A percentile compares a stretch with the other conserved stretches of the same genome.
These are phyloP conservation scores for Solanum hybrid DNA, from an alignment of 305 asterid genomes.

Conservation along the genomic window DNA sequence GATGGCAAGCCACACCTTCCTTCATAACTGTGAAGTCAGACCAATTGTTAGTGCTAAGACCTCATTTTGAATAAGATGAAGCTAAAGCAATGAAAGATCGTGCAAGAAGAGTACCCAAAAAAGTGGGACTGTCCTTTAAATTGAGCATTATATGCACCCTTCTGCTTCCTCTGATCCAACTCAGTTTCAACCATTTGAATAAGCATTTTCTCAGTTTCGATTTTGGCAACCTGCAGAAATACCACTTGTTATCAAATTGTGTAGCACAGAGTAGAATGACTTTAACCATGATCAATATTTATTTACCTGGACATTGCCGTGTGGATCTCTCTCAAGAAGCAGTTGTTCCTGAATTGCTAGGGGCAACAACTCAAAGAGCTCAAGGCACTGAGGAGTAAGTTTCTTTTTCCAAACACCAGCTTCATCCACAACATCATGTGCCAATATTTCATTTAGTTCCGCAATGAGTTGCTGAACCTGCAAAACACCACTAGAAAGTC, in stretches of 20 bases:
- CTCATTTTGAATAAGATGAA: background rate
- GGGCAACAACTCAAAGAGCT: constrained; percentile 84
- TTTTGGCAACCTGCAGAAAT: constrained; percentile 70
- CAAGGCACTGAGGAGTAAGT: constrained; percentile 53
- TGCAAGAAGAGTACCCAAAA: constrained; percentile 50
- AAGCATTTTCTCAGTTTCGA: constrained; percentile 98
- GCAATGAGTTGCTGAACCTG: constrained; percentile 95
- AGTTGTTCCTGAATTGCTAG: constrained; percentile 83
- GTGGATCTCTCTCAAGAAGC: constrained; percentile 99
- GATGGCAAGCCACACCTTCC: constrained; percentile 98
- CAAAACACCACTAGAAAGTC: constrained; percentile 9
- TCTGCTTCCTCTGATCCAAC: constrained; percentile 67
- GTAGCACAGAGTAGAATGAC: background rate
- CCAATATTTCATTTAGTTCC: constrained; percentile 90
- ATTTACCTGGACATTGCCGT: constrained; percentile 90
- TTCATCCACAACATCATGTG: constrained; percentile 88
- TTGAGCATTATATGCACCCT: constrained; percentile 48
- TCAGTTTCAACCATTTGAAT: constrained; percentile 98
- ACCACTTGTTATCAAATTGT: background rate
- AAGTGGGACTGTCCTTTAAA: constrained; percentile 96
- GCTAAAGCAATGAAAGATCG: background rate
- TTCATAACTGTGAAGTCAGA: constrained; percentile 45
- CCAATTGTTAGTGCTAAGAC: constrained; percentile 4
- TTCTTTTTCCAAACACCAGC: constrained; percentile 85
- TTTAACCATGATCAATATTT: background rate